Base-by-base conservation (phyloP, 306 rosid species). In the Astragalus membranaceus region DNA sequence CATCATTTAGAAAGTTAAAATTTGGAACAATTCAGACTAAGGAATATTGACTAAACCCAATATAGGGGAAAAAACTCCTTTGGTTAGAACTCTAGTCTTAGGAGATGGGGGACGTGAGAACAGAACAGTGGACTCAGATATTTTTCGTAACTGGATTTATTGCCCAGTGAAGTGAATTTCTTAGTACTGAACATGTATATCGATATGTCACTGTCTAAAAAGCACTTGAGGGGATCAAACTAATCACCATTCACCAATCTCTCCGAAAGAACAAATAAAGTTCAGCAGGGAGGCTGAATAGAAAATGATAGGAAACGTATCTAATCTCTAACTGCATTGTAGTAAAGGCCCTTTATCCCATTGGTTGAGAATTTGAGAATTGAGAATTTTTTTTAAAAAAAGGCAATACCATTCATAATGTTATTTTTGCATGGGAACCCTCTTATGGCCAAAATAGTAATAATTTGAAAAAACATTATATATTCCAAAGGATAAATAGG, bases 1-100 rank as follows among this genome's bases (percentile, higher is more conserved):
- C 57, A 36, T 53, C 57, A 36, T 63, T 29, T 8, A 8, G 52
- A 35, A 29, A 30, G 57, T 20, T 58, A 71, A 72, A 66, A 58
- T 44, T 50, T 67, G 79, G 63, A 60, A 56, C 29, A 51, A 54
- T 15, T 67, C 33, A 55, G 37, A 13, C 51, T 23, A 15, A 36
- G 50, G 7, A 5, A 72, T 42, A 30, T 47, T 65, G 74, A 65
- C 78, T 65, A 11, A 72, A 65, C 51, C 78, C 50, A 72, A 78
- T 57, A 47, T 39, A 13, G 58, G 74, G 55, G 3, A 5, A 8
- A 36, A 15, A 1, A 0, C 10, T 32, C 63, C 62, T 54, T 78
- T 63, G 42, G 42, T 64, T 64, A 78, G 78, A 48, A n/a, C 16
- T 30, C 0, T 36, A 47, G 49, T 65, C 12, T 44, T 39, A 72